Conservation (phyloP, 192 early-diverging fungal genomes). For the Gaertneriomyces sp. region DNA sequence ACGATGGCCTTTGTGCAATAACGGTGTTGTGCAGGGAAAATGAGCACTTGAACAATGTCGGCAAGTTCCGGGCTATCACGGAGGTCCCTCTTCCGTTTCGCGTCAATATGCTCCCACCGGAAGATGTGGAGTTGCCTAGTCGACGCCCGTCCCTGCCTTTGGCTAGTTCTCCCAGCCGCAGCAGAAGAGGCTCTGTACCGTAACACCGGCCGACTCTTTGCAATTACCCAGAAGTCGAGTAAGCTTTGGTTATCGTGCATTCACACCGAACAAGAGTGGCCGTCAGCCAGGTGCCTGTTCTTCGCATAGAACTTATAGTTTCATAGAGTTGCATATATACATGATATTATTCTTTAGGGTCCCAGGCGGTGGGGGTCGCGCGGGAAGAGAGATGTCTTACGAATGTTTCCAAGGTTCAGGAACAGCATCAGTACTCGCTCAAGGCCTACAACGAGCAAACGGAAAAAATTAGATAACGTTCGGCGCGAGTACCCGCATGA, state of each 20-base stretch:
- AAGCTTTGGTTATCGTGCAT: no score
- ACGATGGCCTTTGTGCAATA: not conserved
- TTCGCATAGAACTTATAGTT: no score
- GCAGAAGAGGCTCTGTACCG: no score
- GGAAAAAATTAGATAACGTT: not conserved
- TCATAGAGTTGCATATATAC: no score
- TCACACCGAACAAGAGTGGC: no score
- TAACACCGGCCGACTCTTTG: no score
- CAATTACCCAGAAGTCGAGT: no score
- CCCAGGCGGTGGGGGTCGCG: conserved; percentile 91
- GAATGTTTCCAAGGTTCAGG: conserved; percentile 91
- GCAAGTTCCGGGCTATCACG: conserved; percentile 41
- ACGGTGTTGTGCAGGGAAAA: conserved; percentile 30
- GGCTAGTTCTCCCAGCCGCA: no score
- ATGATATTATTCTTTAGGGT: conserved; percentile 50
- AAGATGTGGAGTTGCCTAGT: no score
- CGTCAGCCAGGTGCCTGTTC: no score
- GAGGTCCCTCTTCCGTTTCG: conserved; percentile 38
- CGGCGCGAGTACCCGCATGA: not conserved
- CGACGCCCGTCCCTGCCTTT: no score
- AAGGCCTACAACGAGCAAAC: conserved; percentile 49
- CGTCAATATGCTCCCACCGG: no score
- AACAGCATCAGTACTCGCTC: conserved; percentile 98
- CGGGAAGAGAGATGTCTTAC: conserved; percentile 88
- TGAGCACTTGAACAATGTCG: conserved; percentile 47